These are phyloP conservation scores for Colletotrichum cordylinicola DNA, from an alignment of 2,329 filamentous ascomycete genomes.

Conservation along the genomic window DNA sequence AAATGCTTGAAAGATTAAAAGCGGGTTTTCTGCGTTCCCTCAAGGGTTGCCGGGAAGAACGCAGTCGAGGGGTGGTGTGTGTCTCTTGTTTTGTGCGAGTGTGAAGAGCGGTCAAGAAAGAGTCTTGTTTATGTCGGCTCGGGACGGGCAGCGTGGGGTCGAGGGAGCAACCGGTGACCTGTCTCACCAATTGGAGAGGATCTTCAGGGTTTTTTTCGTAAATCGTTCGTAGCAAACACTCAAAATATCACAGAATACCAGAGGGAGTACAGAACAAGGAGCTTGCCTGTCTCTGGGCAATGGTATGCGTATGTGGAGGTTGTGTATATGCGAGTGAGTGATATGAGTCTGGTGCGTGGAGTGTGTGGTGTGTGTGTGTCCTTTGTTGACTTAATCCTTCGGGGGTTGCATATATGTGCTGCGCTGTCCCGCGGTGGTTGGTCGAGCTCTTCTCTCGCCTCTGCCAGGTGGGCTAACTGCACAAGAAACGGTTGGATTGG, in stretches of 20 bases:
- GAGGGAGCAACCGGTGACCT: conserved; percentile 10
- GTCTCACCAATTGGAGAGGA: not conserved
- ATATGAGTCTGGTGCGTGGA: not conserved
- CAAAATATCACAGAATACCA: not conserved
- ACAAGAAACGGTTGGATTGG: not conserved
- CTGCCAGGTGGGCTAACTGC: not conserved
- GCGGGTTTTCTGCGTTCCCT: not conserved
- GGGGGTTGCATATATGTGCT: conserved; percentile 13
- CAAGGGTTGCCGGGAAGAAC: not conserved
- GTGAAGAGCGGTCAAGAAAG: not conserved
- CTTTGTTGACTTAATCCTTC: conserved; percentile 4
- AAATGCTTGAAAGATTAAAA: not conserved
- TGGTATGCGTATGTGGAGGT: not conserved
- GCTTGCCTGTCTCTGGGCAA: not conserved
- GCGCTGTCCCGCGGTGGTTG: conserved; percentile 23
- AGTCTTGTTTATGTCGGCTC: conserved; percentile 10
- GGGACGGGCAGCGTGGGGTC: conserved; percentile 14
- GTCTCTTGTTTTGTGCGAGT: not conserved
- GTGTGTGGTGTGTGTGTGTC: not conserved
- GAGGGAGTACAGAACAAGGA: not conserved
- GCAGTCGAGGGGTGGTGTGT: not conserved
- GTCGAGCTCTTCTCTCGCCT: not conserved
- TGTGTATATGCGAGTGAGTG: not conserved
- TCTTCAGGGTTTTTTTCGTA: not conserved
- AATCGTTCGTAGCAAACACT: not conserved